Evolutionary conservation across 164 flowering plant species (phyloP).

Genomic region (Aristolochia contorta): DNA sequence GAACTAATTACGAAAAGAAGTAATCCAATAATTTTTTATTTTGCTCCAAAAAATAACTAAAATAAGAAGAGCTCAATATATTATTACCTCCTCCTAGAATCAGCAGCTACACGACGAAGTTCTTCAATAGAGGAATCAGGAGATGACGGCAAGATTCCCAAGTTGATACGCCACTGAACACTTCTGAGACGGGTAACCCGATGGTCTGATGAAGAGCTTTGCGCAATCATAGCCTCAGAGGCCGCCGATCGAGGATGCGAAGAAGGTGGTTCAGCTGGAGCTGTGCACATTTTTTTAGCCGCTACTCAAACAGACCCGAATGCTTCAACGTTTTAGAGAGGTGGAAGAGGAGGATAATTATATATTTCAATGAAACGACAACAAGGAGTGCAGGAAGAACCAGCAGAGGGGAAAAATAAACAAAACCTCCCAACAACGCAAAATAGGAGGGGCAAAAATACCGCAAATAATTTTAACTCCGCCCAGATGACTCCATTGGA

Average conservation of each 20-base stretch:
- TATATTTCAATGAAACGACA: too few species aligned
- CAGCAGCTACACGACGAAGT: conserved; percentile 85
- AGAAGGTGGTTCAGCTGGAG: conserved; percentile 1
- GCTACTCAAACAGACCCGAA: background rate
- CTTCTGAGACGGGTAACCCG: conserved; percentile 53
- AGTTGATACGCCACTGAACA: conserved; percentile 81
- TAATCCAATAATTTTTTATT: background rate
- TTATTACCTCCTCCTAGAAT: conserved; percentile 66
- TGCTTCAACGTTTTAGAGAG: background rate
- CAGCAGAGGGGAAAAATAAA: too few species aligned
- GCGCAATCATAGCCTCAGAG: background rate
- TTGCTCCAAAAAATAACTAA: background rate
- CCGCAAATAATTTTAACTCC: background rate
- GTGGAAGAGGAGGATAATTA: too few species aligned
- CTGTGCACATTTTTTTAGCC: conserved; percentile 10
- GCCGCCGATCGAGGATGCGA: conserved; percentile 1
- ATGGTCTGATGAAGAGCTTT: conserved; percentile 6
- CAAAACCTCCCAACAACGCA: too few species aligned
- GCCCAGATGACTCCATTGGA: background rate
- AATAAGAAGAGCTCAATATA: background rate
- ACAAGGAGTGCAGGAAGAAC: too few species aligned
- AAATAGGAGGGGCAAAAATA: background rate
- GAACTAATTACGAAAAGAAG: too few species aligned
- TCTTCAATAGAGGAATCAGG: conserved; percentile 47
- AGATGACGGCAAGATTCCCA: conserved; percentile 61